phyloP scores from a whole-genome alignment of 2,329 filamentous ascomycete species.

The Plectosphaerella sp. region DNA sequence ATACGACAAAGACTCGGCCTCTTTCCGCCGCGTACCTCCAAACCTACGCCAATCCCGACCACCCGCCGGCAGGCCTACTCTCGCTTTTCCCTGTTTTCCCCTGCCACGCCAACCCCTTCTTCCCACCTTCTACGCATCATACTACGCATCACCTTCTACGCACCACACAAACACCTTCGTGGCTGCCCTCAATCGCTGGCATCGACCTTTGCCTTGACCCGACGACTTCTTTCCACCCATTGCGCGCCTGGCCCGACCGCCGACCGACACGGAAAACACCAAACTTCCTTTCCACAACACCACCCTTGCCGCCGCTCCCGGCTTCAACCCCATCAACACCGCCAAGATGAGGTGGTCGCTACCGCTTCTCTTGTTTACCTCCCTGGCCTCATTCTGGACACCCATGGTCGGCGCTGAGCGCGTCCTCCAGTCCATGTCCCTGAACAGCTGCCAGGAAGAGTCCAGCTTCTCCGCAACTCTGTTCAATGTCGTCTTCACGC shows the following conservation, averaged over 20 bases:
- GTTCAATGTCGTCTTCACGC: conserved; percentile 80
- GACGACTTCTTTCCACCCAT: neutral
- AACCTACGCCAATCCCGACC: neutral
- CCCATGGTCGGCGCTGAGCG: conserved; percentile 47
- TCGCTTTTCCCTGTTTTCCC: conserved; percentile 1
- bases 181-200: neutral
- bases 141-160: neutral
- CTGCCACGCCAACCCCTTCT: neutral
- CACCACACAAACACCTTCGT: neutral
- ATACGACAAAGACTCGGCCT: too few species aligned
- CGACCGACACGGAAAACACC: neutral
- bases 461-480: conserved; percentile 83
- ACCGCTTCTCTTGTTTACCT: conserved; percentile 37
- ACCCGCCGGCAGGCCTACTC: conserved; percentile 1
- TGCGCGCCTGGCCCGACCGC: neutral
- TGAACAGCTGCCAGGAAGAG: conserved; percentile 79
- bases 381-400: conserved; percentile 30
- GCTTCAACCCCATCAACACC: conserved; percentile 4
- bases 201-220: neutral
- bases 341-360: conserved; percentile 42
- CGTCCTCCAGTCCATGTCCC: conserved; percentile 74
- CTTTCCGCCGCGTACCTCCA: too few species aligned
- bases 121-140: neutral
- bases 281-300: neutral
- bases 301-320: neutral